Base-by-base conservation (phyloP, 2,329 filamentous ascomycete species). In the Arthrinium phaeospermum region DNA sequence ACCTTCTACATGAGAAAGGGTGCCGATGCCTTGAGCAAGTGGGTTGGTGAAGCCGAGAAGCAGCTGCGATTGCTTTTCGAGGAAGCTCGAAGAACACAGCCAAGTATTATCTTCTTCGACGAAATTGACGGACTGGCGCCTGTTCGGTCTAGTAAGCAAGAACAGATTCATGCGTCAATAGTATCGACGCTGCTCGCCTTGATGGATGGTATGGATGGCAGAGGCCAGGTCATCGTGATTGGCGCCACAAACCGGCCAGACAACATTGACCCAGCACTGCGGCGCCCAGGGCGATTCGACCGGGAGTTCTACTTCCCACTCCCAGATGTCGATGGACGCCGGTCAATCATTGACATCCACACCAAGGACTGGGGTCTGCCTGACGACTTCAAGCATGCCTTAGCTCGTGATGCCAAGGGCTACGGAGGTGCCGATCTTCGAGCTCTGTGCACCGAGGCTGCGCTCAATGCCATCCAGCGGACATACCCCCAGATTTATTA, bases 1-100 rank as follows among this genome's bases (percentile, higher is more conserved):
- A 98, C 95, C 0, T 99, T 99, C 78, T 99, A 98, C 83, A 99
- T 99, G 96, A 93, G 96, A 73, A 99, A 99, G 83, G 97, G 96
- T 80, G 97, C 96, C 34, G 96, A 99, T 87, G 95, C 95, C 22
- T 86, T 99, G 74, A 98, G 95, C 83, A 99, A 99, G 83, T 99
- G 96, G 96, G 96, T 99, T 70, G 96, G 96, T 80, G 96, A 99
- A 83, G 96, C 97, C 13, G 96, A 99, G 83, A 93, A 96, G 83
- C 96, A 99, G 81, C 89, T 99, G 71, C 92, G 96, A 67, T 85
- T 98, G 72, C 88, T 99, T 6, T 99, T 99, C 75, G 96, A 98
- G 78, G 96, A 99, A 83, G 96, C 96, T 22, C 90, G 96, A 74
- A 96, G 95, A 81, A 98, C 93, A 1, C 96, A 99, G 79, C 96